Evolutionary conservation across 2,329 filamentous ascomycete genomes (phyloP), one percentile per base, ranked within the genome.

Genomic region (Paraconiothyrium sp.): DNA sequence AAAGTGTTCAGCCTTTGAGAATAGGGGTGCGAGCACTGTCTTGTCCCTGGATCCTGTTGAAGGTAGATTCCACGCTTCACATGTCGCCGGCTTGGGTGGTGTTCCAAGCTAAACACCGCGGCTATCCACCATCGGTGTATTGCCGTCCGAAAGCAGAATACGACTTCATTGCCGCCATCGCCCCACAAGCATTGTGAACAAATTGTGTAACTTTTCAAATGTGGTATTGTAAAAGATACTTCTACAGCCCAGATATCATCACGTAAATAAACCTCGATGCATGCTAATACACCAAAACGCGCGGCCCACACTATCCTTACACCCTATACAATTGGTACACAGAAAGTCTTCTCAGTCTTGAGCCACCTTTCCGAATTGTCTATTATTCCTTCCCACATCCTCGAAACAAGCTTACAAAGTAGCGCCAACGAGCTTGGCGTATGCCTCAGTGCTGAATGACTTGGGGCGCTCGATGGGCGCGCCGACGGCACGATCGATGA

Each of bases 381-480:
- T 37, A 62, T 50, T 46, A 47, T 3, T 27, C 44, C 44, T 54
- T 35, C 39, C 57, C 46, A 20, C 57, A 58, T 16, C 32, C 37
- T 60, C 22, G 65, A 39, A 37, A 14, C 54, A 47, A 64, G 62
- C 58, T 92, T 93, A 98, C 84, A 97, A 86, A 86, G 93, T 93
- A 78, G 94, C 93, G 81, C 89, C 89, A 70, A 92, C 90, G 74
- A 98, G 89, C 89, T 98, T 94, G 82, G 92, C 89, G 88, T 93
- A 98, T 81, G 94, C 94, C 79, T 94, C 93, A 64, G 95, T 99
- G 81, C 92, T 96, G 92, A 97, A 99, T 67, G 91, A 94, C 92
- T 99, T 99, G 83, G 95, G 95, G 80, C 95, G 88, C 90, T 99
- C 95, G 77, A 99, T 99, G 73, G 95, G 95, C 73, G 93, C 92